Base-by-base conservation (phyloP, 2,329 filamentous ascomycete species). In the Akanthomyces uredinophilus region DNA sequence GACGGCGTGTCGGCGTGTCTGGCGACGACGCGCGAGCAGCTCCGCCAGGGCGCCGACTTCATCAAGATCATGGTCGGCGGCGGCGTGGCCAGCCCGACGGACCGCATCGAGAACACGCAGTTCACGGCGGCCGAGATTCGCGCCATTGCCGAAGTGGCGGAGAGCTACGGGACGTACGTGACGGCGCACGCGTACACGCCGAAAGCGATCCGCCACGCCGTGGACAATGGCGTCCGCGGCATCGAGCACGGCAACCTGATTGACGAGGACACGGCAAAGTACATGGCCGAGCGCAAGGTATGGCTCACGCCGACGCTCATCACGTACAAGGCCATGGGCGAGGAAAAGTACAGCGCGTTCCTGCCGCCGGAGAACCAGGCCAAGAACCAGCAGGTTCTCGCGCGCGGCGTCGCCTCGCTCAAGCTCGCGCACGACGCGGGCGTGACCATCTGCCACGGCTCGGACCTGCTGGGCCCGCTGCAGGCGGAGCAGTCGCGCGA, bases 51-150 rank as follows among this genome's bases (percentile, higher is more conserved):
- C 2, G 81, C 82, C 1, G 82, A 87, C 67, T 86, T 87, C 66
- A 79, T 87, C 70, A 87, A 87, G 70, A 83, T 87, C 64, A 86
- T 86, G 83, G 76, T 75, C 1, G 78, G 78, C 5, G 84, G 85
- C 1, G 84, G 85, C 10, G 83, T 87, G 1, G 77, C 80, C 0
- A 81, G 77, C 13, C 82, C 82, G 0, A 84, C 82, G 0, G 84
- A 87, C 67, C 73, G 72, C 44, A 72, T 87, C 13, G 77, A 80
- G 8, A 77, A 80, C 66, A 70, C 81, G 16, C 84, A 87, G 68
- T 87, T 86, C 70, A 82, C 82, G 0, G 72, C 77, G 0, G 80
- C 78, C 41, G 85, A 87, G 72, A 80, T 87, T 60, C 72, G 72
- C 44, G 82, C 84, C 5, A 83, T 87, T 52, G 73, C 75, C 5